These are phyloP conservation scores for Blakeslea trispora DNA, from an alignment of 371 early-diverging fungal genomes.

Conservation along the genomic window DNA sequence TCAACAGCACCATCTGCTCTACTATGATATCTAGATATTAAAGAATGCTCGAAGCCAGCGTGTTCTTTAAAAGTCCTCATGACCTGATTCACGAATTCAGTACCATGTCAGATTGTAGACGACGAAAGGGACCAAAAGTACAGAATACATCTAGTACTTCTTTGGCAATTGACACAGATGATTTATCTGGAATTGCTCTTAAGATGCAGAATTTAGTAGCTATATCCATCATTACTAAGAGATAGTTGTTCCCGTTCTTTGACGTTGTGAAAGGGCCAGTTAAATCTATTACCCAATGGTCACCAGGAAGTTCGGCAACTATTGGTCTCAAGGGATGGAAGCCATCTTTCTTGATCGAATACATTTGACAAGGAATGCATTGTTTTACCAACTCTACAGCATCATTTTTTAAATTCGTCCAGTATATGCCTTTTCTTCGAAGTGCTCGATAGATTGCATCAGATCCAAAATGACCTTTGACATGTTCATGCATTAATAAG, in stretches of 20 bases:
- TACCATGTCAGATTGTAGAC: constrained; percentile 1
- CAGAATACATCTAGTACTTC: not conserved
- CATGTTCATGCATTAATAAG: not conserved
- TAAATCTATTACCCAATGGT: constrained; percentile 30
- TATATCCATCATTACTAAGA: constrained; percentile 1
- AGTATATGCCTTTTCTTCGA: constrained; percentile 9
- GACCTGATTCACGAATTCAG: not conserved
- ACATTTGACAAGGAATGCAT: constrained; percentile 20
- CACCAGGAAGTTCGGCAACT: constrained; percentile 18
- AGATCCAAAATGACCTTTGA: constrained; percentile 12
- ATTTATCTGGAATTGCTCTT: constrained; percentile 5
- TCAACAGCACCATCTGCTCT: not conserved
- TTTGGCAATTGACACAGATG: constrained; percentile 1
- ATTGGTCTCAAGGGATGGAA: constrained; percentile 28
- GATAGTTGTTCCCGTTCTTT: constrained; percentile 2
- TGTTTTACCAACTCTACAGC: constrained; percentile 9
- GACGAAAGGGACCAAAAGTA: not conserved
- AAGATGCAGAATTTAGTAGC: constrained; percentile 2
- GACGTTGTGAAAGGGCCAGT: constrained; percentile 26
- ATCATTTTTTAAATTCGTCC: constrained; percentile 24
- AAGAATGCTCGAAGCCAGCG: constrained; percentile 1
- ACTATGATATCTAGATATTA: not conserved
- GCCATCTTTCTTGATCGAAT: not conserved
- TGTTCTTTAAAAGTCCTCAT: not conserved
- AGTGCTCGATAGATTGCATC: constrained; percentile 6